Evolutionary conservation across 345 rosid genomes (phyloP).

Genomic region (Stellera chamaejasme): DNA sequence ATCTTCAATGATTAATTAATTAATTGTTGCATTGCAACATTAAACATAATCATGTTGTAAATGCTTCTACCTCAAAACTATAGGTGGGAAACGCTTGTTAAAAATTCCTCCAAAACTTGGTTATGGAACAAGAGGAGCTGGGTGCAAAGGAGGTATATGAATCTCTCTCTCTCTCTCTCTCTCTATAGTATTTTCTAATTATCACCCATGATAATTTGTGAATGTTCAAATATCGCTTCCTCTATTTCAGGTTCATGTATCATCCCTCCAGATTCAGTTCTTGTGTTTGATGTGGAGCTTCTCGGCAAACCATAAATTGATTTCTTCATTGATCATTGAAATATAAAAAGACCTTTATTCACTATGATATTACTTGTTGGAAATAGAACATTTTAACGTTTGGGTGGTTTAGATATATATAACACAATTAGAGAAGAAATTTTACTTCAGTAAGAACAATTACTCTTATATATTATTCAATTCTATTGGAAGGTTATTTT

Average conservation of each 20-base stretch:
- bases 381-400: too few relatives aligned
- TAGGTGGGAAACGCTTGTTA: conserved; percentile 67
- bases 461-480: too few relatives aligned
- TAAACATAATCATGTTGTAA: too few relatives aligned
- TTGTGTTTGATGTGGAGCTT: conserved; percentile 74
- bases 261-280: conserved; percentile 82
- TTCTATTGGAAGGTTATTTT: too few relatives aligned
- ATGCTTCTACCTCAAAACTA: neutral
- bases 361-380: too few relatives aligned
- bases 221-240: neutral
- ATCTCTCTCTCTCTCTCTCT: neutral
- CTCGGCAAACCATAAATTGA: conserved; percentile 55
- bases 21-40: too few relatives aligned
- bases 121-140: conserved; percentile 87
- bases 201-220: neutral
- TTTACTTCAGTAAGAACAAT: too few relatives aligned
- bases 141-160: conserved; percentile 77
- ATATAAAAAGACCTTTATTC: too few relatives aligned
- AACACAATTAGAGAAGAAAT: too few relatives aligned
- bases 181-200: neutral
- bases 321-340: too few relatives aligned
- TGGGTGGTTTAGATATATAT: too few relatives aligned
- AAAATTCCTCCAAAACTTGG: conserved; percentile 78
- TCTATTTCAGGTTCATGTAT: conserved; percentile 67
- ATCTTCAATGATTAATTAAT: too few relatives aligned